phyloP scores from a whole-genome alignment of 805 yeast genomes.

The Saccharomyces eubayanus region DNA sequence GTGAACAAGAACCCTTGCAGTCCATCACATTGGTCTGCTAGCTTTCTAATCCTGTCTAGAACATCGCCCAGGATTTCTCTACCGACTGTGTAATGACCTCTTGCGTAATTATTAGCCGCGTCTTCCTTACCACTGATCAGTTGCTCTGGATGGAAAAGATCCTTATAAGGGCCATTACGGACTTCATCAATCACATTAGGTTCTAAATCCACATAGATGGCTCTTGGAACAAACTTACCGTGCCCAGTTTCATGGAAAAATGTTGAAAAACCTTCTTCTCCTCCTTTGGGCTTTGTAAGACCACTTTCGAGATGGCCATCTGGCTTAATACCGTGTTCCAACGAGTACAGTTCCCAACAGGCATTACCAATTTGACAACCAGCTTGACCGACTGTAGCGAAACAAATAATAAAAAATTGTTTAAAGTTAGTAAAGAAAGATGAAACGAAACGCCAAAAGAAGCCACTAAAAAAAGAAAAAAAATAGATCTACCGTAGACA shows the following conservation, averaged over 20 bases:
- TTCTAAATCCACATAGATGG: constrained; percentile 87
- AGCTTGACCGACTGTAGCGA: constrained; percentile 50
- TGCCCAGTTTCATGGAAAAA: constrained; percentile 86
- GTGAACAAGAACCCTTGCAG: constrained; percentile 91
- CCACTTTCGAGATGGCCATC: constrained; percentile 78
- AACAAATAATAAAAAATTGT: background rate
- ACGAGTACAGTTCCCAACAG: constrained; percentile 93
- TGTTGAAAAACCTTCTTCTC: constrained; percentile 89
- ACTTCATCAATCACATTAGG: constrained; percentile 94
- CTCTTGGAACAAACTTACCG: constrained; percentile 93
- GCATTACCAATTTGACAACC: constrained; percentile 97
- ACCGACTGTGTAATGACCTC: constrained; percentile 95
- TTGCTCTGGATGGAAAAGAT: constrained; percentile 92
- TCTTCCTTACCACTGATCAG: constrained; percentile 92
- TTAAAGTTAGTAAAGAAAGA: background rate
- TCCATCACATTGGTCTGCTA: constrained; percentile 91
- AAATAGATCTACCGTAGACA: background rate
- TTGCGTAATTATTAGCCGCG: constrained; percentile 94
- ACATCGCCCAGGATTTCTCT: constrained; percentile 86
- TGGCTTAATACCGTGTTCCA: constrained; percentile 90
- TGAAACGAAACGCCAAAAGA: background rate
- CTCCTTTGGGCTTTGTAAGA: constrained; percentile 67
- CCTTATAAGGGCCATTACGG: constrained; percentile 79
- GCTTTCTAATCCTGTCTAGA: constrained; percentile 85
- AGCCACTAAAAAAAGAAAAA: background rate